phyloP scores from a whole-genome alignment of 164 flowering plant genomes.

The Taxillus chinensis region DNA sequence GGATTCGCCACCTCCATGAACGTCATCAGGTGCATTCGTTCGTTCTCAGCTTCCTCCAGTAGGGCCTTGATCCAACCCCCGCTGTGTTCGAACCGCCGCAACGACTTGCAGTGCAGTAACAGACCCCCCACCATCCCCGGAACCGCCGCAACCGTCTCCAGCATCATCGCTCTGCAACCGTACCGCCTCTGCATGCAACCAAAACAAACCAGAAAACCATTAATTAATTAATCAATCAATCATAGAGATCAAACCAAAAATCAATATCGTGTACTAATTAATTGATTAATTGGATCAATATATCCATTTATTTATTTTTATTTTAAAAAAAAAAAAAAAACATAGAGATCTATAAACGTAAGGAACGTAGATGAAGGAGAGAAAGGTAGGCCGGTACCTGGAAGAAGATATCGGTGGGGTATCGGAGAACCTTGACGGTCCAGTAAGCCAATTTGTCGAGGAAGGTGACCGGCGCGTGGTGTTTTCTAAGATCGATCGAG shows the following conservation, averaged over 20 bases:
- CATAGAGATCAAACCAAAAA: too few species aligned
- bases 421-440: conserved; percentile 17
- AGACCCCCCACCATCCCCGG: conserved; percentile 29
- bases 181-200: conserved; percentile 16
- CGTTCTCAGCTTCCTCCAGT: conserved; percentile 30
- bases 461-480: conserved; percentile 12
- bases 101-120: conserved; percentile 21
- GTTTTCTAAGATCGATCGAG: conserved; percentile 21
- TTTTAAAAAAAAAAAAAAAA: too few species aligned
- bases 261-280: too few species aligned
- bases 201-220: too few species aligned
- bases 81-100: conserved; percentile 24
- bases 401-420: conserved; percentile 16
- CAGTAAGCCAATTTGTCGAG: conserved; percentile 21
- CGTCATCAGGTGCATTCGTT: conserved; percentile 33
- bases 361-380: too few species aligned
- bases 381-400: too few species aligned
- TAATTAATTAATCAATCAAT: too few species aligned
- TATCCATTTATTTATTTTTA: too few species aligned
- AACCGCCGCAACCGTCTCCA: conserved; percentile 25
- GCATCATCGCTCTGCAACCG: conserved; percentile 23
- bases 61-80: conserved; percentile 35
- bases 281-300: too few species aligned
- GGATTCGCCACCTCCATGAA: conserved; percentile 23
- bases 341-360: too few species aligned